These are phyloP conservation scores for Mycena epipterygia DNA, from an alignment of 768 basidiomycete species.

Conservation along the genomic window DNA sequence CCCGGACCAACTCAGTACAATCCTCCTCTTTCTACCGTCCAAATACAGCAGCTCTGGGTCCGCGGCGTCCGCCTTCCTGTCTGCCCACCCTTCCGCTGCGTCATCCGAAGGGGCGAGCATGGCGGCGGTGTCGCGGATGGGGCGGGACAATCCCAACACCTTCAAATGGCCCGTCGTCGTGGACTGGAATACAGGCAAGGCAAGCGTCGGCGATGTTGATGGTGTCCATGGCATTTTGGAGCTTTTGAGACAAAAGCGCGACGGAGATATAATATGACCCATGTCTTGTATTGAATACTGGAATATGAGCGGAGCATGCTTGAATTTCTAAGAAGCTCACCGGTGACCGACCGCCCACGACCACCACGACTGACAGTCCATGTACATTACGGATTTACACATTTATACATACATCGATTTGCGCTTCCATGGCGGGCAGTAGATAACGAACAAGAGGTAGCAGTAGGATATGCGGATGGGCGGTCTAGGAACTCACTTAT, in stretches of 20 bases:
- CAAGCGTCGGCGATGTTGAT: constrained; percentile 75
- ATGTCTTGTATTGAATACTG: too few relatives aligned
- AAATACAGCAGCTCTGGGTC: constrained; percentile 37
- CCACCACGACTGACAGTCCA: too few relatives aligned
- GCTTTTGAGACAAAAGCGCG: constrained; percentile 71
- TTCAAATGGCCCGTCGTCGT: constrained; percentile 88
- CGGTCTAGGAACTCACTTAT: background rate
- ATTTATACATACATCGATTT: too few relatives aligned
- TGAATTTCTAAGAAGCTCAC: too few relatives aligned
- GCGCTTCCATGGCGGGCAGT: too few relatives aligned
- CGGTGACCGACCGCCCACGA: too few relatives aligned
- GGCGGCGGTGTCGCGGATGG: constrained; percentile 64
- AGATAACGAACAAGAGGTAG: background rate
- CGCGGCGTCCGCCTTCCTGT: constrained; percentile 64
- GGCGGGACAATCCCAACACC: constrained; percentile 66
- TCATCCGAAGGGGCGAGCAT: constrained; percentile 57
- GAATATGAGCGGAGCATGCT: too few relatives aligned
- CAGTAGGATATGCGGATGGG: background rate
- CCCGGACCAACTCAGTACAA: constrained; percentile 75
- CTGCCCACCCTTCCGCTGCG: constrained; percentile 69
- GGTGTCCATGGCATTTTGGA: constrained; percentile 80
- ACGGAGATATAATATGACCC: too few relatives aligned
- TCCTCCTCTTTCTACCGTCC: constrained; percentile 70
- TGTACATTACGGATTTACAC: too few relatives aligned
- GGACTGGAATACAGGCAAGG: constrained; percentile 78